These are phyloP conservation scores for Coemansia sp. DNA, from an alignment of 192 early-diverging fungal species.

Conservation along the genomic window DNA sequence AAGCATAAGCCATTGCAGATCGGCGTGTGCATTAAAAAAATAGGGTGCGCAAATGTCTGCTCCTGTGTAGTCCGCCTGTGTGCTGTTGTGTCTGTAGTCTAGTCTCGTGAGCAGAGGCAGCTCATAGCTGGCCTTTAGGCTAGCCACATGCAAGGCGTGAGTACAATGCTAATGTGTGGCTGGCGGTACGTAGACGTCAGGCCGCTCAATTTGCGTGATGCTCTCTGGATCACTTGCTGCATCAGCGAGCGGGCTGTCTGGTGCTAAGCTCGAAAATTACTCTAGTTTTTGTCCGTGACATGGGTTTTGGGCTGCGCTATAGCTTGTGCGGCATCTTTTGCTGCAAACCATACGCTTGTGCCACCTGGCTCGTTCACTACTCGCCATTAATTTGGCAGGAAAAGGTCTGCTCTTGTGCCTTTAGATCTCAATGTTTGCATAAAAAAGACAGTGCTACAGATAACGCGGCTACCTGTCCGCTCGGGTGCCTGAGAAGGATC, in stretches of 20 bases:
- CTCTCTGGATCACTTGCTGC: background rate
- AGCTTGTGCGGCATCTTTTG: background rate
- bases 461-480: background rate
- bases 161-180: background rate
- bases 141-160: background rate
- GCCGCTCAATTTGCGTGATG: constrained; percentile 3
- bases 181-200: background rate
- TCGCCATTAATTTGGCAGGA: background rate
- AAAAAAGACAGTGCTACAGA: background rate
- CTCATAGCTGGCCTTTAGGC: background rate
- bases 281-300: background rate
- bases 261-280: background rate
- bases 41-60: background rate
- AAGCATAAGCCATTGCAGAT: background rate
- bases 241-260: background rate
- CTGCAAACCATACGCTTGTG: background rate
- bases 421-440: background rate
- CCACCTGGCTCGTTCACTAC: background rate
- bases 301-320: background rate
- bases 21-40: background rate
- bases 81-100: background rate
- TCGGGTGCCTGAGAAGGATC: background rate
- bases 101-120: background rate
- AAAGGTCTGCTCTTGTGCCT: background rate
- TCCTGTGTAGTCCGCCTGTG: background rate